Percentiles rank a stretch among this genome's conserved stretches.
Conservation (phyloP, 2,329 filamentous ascomycete genomes). For the Metarhizium sp. region DNA sequence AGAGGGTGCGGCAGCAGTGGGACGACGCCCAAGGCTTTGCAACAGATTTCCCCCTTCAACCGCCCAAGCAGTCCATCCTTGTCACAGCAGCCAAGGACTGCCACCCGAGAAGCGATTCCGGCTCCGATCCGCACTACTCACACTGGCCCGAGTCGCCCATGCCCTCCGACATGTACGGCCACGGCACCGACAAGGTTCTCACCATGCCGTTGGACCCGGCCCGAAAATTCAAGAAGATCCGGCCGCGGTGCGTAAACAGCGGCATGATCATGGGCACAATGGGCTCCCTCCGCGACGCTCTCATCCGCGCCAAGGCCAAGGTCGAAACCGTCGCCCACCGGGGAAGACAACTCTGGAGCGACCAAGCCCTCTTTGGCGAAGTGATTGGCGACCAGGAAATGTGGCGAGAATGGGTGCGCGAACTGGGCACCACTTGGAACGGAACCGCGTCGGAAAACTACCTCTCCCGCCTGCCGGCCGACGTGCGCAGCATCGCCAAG, state of each 20-base stretch:
- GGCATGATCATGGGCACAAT: conserved; percentile 26
- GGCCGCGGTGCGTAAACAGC: conserved; percentile 25
- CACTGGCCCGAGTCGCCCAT: conserved; percentile 27
- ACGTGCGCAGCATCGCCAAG: conserved; percentile 17
- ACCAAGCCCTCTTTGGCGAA: conserved; percentile 27
- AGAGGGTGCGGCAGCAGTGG: conserved; percentile 18
- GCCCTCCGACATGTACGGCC: conserved; percentile 23
- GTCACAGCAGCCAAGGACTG: conserved; percentile 26
- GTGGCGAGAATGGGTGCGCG: conserved; percentile 23
- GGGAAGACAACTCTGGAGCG: conserved; percentile 26
- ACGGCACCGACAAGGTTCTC: conserved; percentile 19
- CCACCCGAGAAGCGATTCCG: conserved; percentile 21
- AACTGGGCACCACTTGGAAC: conserved; percentile 22
- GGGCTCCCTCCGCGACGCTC: conserved; percentile 14
- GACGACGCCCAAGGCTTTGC: conserved; percentile 5
- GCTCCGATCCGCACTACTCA: conserved; percentile 24
- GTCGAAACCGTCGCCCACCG: conserved; percentile 13
- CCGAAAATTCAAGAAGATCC: conserved; percentile 21
- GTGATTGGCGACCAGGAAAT: conserved; percentile 30
- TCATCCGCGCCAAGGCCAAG: conserved; percentile 18
- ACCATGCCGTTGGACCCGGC: conserved; percentile 20
- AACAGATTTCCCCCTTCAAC: neutral
- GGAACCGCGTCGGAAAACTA: conserved; percentile 12
- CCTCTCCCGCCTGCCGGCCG: conserved; percentile 5
- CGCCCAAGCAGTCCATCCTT: conserved; percentile 19